A percentile compares a stretch with the other conserved stretches of the same genome.
These are phyloP conservation scores for Salisapilia sapeloensis DNA, from an alignment of 352 stramenopile species.

Conservation along the genomic window DNA sequence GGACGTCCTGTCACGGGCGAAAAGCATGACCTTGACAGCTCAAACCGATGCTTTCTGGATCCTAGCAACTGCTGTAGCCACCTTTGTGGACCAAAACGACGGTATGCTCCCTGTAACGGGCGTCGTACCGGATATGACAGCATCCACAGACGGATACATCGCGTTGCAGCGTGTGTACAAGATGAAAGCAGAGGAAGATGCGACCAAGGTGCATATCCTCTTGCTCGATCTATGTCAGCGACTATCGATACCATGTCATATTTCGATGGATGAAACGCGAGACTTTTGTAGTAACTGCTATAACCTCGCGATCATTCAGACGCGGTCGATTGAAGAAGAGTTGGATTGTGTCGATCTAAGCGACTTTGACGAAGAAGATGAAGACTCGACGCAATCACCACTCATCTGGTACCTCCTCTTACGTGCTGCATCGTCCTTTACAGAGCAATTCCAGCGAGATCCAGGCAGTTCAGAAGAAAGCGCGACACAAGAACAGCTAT, in stretches of 20 bases:
- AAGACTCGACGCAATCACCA: conserved; percentile 79
- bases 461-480: conserved; percentile 57
- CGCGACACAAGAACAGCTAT: conserved; percentile 35
- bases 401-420: conserved; percentile 92
- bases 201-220: conserved; percentile 14
- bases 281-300: conserved; percentile 90
- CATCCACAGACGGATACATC: conserved; percentile 89
- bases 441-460: conserved; percentile 40
- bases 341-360: conserved; percentile 41
- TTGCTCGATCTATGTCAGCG: conserved; percentile 11
- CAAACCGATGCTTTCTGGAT: conserved; percentile 64
- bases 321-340: conserved; percentile 74
- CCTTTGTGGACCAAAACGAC: conserved; percentile 63
- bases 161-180: conserved; percentile 89
- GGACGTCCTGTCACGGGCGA: conserved; percentile 25
- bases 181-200: conserved; percentile 73
- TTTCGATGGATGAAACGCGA: conserved; percentile 48
- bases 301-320: conserved; percentile 68
- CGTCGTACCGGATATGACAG: conserved; percentile 94
- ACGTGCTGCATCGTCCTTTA: conserved; percentile 46
- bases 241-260: conserved; percentile 13
- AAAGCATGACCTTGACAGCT: conserved; percentile 15
- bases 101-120: conserved; percentile 75
- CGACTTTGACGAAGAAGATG: conserved; percentile 55
- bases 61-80: conserved; percentile 39